Base-by-base conservation (phyloP, 768 basidiomycete genomes). In the Tephrocybe sp. region DNA sequence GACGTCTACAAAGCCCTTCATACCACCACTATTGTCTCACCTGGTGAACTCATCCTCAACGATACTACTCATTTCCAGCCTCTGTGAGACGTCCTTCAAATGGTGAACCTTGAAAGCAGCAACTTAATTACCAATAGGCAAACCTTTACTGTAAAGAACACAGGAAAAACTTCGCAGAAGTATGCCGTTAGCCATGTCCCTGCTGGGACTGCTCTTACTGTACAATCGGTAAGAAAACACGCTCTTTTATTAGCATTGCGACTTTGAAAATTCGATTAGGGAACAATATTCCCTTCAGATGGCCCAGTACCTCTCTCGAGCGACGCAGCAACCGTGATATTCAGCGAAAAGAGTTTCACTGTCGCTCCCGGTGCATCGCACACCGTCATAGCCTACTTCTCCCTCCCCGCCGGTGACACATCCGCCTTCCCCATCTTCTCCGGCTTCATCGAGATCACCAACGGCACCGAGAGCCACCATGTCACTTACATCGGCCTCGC, bases 11-110 rank as follows among this genome's bases (percentile, higher is more conserved):
- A 78, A 47, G 84, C 85, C 0, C 69, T 86, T 38, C 72, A 77
- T 44, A 67, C 76, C 4, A 75, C 71, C 0, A 77, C 82, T 4
- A 60, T 78, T 31, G 64, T 87, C 22, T 73, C 76, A 4, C 83
- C 82, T 5, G 72, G 75, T 12, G 77, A 84, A 58, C 67, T 87
- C n/a, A 55, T 79, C 30, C 64, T 85, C 32, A 87, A 88, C 54
- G 85, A 86, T 60, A 86, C 84, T 3, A 73, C 78, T 7, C 69
- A 83, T 59, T 79, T 80, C 61, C 64, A 69, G 43, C 61, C 65
- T 27, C 41, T 60, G 77, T 79, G 58, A 51, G 76, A 66, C 16
- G 9, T 18, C 44, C 27, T 4, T 49, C 22, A 48, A n/a, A n/a
- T n/a, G n/a, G n/a, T n/a, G n/a, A n/a, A n/a, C n/a, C n/a, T 15